Evolutionary conservation across 2,329 filamentous ascomycete genomes (phyloP), one percentile per base, ranked within the genome.

Genomic region (Paramyrothecium sp.): DNA sequence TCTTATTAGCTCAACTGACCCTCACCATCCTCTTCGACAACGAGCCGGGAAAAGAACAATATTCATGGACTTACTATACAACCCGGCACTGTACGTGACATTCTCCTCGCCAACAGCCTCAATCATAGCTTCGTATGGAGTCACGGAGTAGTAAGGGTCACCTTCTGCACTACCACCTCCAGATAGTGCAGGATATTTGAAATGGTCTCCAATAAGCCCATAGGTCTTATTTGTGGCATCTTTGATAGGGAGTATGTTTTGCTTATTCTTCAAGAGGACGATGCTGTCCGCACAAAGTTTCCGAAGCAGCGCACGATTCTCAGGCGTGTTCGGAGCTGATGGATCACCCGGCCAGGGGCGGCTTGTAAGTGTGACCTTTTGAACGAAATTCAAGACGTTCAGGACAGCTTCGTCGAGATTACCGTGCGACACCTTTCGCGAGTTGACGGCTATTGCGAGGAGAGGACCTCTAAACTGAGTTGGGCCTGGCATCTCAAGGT

Each of bases 91-190:
- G n/a, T n/a, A n/a, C n/a, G n/a, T n/a, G n/a, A n/a, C n/a, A n/a
- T n/a, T n/a, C n/a, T n/a, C n/a, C n/a, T n/a, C n/a, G n/a, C n/a
- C n/a, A n/a, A n/a, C n/a, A n/a, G n/a, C n/a, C n/a, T n/a, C n/a
- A n/a, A n/a, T n/a, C n/a, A n/a, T n/a, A n/a, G n/a, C n/a, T n/a
- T 90, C 87, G 23, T 88, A 86, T 2, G 89, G 90, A 1, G 86
- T 91, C 20, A 92, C 80, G 51, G 89, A 88, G 58, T 88, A 86
- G 73, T 89, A 90, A 7, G 82, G 76, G 11, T 73, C 72, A 26
- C 85, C 71, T 0, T 84, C 81, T 2, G 87, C 87, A 5, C 85
- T 89, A 20, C 87, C 87, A 57, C 87, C 88, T 34, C 88, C 88
- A 62, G 87, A 81, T 61, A 83, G 84, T 2, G 78, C 80, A 1